phyloP scores from a whole-genome alignment of 371 early-diverging fungal genomes.

The Sporodiniella umbellata region DNA sequence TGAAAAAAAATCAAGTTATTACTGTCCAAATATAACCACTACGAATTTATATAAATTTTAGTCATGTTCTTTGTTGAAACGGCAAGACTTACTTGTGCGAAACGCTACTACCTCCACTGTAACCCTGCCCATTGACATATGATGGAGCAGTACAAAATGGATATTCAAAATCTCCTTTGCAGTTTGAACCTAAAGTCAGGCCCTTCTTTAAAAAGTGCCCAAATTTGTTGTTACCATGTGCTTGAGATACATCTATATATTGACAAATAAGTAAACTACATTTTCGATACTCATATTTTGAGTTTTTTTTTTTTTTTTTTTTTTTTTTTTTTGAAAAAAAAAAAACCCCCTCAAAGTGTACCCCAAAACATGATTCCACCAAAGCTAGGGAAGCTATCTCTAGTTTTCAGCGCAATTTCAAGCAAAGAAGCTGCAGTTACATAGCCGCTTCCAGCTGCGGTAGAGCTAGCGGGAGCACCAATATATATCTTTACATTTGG shows the following conservation, averaged over 20 bases:
- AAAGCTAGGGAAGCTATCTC: conserved; percentile 41
- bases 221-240: conserved; percentile 30
- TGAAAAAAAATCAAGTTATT: too few species aligned
- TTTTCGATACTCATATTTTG: neutral
- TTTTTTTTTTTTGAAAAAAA: too few species aligned
- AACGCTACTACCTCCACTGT: conserved; percentile 42
- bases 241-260: conserved; percentile 43
- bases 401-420: conserved; percentile 25
- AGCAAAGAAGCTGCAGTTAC: conserved; percentile 24
- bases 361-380: conserved; percentile 70
- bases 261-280: neutral
- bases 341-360: too few species aligned
- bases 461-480: conserved; percentile 57
- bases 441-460: conserved; percentile 61
- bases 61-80: too few species aligned
- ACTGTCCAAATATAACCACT: conserved; percentile 40
- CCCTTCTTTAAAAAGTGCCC: conserved; percentile 25
- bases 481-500: conserved; percentile 56
- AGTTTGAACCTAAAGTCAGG: conserved; percentile 17
- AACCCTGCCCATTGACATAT: conserved; percentile 27
- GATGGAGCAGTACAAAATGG: conserved; percentile 39
- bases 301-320: conserved; percentile 1
- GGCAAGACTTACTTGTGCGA: conserved; percentile 52
- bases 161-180: conserved; percentile 18
- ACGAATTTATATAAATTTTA: neutral